Base-by-base conservation (phyloP, 1,284 basidiomycete genomes). In the Malassezia psittaci region DNA sequence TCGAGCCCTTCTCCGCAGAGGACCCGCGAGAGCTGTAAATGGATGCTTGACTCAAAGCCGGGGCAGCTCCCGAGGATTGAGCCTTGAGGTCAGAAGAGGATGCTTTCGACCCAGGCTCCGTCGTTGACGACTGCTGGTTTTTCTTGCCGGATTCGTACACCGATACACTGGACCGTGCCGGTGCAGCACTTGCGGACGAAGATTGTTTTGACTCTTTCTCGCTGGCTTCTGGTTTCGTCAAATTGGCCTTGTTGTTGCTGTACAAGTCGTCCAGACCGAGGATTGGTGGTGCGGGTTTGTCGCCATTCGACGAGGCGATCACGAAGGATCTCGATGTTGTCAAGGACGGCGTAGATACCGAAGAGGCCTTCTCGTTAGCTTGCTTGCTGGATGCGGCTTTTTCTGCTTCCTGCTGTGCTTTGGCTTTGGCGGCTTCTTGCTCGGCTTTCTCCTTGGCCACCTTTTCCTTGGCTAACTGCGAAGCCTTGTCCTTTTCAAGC, bases 391-490 rank as follows among this genome's bases (percentile, higher is more conserved):
- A 19, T 21, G 19, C 41, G 5, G 1, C 16, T 32, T 43, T 19
- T 32, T 43, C 16, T 18, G 41, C 41, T 29, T 42, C 19, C 7
- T 16, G 11, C 43, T 45, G 29, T 15, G 43, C 43, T n/a, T 9
- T 7, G 24, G 24, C 43, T 34, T 45, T 45, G 24, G 43, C 43
- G 16, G 24, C 16, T 32, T 43, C 16, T 6, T 29, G 13, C 21
- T 45, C 43, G 9, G 43, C 43, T n/a, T 24, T 34, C 47, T 48
- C 32, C 34, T 48, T 48, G 16, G 37, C 47, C 1, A 9, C 47
- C n/a, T 21, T 18, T 16, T 43, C 41, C 18, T 43, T 32, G 13
- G 41, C 41, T 11, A 24, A 18, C 40, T 42, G 19, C 40, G 33
- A 34, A 10, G 24, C 24, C 2, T 9, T 35, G 29, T 43, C 8